phyloP scores from a whole-genome alignment of 2,329 filamentous ascomycete genomes.

The Colletotrichum liaoningense region DNA sequence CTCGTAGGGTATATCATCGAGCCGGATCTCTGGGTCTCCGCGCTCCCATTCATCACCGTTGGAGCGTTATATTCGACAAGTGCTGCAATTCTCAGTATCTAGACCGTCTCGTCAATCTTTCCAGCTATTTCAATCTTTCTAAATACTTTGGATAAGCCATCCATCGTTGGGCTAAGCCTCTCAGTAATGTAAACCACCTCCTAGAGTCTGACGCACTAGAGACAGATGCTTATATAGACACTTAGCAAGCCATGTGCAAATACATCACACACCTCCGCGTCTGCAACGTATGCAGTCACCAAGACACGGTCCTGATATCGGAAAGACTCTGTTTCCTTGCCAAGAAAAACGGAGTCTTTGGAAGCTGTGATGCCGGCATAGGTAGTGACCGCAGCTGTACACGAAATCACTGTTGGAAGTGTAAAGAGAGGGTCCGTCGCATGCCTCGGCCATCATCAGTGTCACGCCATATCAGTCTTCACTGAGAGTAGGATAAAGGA shows the following conservation, averaged over 20 bases:
- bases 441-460: constrained; percentile 12
- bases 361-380: constrained; percentile 48
- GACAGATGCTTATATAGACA: background rate
- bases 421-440: constrained; percentile 43
- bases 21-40: background rate
- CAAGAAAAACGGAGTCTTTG: constrained; percentile 46
- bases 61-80: background rate
- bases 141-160: background rate
- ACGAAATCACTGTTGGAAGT: constrained; percentile 49
- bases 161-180: too few species aligned
- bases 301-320: constrained; percentile 52
- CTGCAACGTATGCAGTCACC: constrained; percentile 47
- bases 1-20: background rate
- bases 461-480: constrained; percentile 23
- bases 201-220: background rate
- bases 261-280: constrained; percentile 49
- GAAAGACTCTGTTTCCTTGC: constrained; percentile 47
- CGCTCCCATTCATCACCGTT: background rate
- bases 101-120: background rate
- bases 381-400: constrained; percentile 44
- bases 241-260: constrained; percentile 47
- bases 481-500: background rate
- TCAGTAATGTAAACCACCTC: background rate
- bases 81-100: background rate
- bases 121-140: background rate